Conservation (phyloP, 2,329 filamentous ascomycete genomes). For the Pseudogymnoascus sp. region DNA sequence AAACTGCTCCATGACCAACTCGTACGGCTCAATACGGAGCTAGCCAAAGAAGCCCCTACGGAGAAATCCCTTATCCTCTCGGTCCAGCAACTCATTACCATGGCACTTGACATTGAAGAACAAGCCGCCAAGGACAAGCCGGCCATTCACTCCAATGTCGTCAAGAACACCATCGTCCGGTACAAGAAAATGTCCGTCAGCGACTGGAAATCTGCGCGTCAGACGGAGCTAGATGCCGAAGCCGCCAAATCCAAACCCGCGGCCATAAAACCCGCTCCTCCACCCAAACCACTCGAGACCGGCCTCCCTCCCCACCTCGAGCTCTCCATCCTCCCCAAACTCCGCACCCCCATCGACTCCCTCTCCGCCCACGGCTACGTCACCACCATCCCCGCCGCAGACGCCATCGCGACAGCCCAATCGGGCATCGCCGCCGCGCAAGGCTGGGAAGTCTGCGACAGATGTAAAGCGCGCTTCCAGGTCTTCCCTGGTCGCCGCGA, state of each 20-base stretch:
- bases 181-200: conserved; percentile 67
- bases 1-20: conserved; percentile 60
- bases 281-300: conserved; percentile 53
- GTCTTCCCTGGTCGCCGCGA: conserved; percentile 80
- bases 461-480: conserved; percentile 79
- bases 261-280: conserved; percentile 22
- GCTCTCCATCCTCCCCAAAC: conserved; percentile 51
- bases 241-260: conserved; percentile 28
- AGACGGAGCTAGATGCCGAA: conserved; percentile 35
- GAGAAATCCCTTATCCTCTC: conserved; percentile 51
- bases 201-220: conserved; percentile 63
- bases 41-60: conserved; percentile 44
- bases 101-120: conserved; percentile 73
- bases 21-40: conserved; percentile 57
- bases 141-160: conserved; percentile 70
- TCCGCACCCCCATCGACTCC: conserved; percentile 56
- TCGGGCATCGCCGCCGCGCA: conserved; percentile 58
- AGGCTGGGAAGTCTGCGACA: conserved; percentile 83
- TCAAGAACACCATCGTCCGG: conserved; percentile 71
- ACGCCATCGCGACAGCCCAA: conserved; percentile 59
- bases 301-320: conserved; percentile 64
- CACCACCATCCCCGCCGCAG: conserved; percentile 53
- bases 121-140: conserved; percentile 59
- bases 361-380: conserved; percentile 73
- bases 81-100: conserved; percentile 59